Percentiles rank a stretch among this genome's conserved stretches.
These are phyloP conservation scores for Globisporangium carolinianum DNA, from an alignment of 352 stramenopile genomes.

Conservation along the genomic window DNA sequence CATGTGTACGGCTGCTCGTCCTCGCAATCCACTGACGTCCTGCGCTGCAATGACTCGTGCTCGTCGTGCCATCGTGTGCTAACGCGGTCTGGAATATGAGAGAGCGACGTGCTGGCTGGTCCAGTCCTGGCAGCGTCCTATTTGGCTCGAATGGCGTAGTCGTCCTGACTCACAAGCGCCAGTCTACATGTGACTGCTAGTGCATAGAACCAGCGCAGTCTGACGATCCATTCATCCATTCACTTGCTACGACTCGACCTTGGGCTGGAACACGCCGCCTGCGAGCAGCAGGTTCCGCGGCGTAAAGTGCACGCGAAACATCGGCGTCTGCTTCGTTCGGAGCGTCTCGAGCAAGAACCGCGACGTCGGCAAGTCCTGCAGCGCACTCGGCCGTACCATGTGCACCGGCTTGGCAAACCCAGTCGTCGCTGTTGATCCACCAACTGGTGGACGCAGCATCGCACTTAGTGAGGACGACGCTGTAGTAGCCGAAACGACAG, in stretches of 20 bases:
- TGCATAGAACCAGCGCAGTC: no score
- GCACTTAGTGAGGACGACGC: no score
- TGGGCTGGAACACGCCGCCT: slow-evolving; percentile 60
- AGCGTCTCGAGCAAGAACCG: slow-evolving; percentile 81
- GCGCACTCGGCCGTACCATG: slow-evolving; percentile 39
- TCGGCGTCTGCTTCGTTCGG: slow-evolving; percentile 79
- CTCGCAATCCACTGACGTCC: no score
- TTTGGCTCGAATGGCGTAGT: no score
- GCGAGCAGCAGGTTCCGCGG: slow-evolving; percentile 73
- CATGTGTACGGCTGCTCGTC: background rate
- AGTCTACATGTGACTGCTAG: no score
- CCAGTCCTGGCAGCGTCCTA: no score
- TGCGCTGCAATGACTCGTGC: no score
- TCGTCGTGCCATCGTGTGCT: no score
- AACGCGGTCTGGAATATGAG: background rate
- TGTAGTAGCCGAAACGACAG: background rate
- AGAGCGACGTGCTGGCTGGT: no score
- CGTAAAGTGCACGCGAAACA: slow-evolving; percentile 80
- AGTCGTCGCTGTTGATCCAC: slow-evolving; percentile 14
- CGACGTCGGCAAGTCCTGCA: slow-evolving; percentile 56
- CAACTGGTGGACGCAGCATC: background rate
- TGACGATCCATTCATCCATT: no score
- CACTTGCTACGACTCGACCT: slow-evolving; percentile 35
- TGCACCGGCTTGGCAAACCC: slow-evolving; percentile 43
- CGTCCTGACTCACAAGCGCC: no score